These are phyloP conservation scores for Aspergillus baeticus DNA, from an alignment of 495 filamentous ascomycete genomes.

Conservation along the genomic window DNA sequence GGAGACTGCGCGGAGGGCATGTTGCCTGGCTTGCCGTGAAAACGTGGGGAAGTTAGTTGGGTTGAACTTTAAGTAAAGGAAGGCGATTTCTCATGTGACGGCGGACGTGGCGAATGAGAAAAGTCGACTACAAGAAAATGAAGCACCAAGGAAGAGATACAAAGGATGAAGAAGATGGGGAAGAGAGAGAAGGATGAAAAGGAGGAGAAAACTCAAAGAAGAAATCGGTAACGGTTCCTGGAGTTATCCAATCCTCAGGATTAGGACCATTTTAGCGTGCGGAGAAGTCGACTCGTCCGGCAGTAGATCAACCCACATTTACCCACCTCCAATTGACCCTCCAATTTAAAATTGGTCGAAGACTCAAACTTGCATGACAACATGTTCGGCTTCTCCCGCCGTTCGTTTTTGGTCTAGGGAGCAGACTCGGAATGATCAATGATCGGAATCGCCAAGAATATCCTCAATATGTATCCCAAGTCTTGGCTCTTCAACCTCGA, in stretches of 20 bases:
- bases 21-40: conserved; percentile 6
- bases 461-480: background rate
- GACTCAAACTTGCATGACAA: too few species aligned
- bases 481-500: conserved; percentile 19
- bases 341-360: too few species aligned
- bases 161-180: background rate
- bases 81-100: conserved; percentile 14
- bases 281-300: conserved; percentile 4
- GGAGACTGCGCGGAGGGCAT: conserved; percentile 27
- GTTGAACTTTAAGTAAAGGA: background rate
- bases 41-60: background rate
- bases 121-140: background rate
- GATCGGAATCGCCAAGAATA: background rate
- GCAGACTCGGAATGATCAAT: background rate
- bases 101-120: background rate
- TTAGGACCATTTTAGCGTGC: conserved; percentile 11
- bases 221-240: background rate
- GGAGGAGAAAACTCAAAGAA: background rate
- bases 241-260: background rate
- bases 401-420: too few species aligned
- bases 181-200: background rate
- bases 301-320: background rate
- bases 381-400: too few species aligned
- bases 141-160: background rate
- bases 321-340: conserved; percentile 11